Conservation (phyloP, 1,284 basidiomycete species). For the Ganoderma lucidum region DNA sequence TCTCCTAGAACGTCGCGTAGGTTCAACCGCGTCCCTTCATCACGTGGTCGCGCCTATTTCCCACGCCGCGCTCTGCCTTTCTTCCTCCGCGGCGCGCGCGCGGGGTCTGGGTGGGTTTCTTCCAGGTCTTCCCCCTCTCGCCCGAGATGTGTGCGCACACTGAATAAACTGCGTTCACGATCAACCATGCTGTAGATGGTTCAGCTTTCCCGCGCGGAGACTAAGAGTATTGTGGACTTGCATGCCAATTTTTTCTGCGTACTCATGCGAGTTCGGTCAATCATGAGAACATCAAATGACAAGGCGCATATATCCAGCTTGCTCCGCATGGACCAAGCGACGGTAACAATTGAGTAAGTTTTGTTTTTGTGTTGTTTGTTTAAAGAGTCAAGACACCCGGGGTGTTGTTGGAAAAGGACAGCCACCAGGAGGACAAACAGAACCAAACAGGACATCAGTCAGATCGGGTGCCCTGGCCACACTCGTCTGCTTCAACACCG, state of each 20-base stretch:
- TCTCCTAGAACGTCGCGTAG: background rate
- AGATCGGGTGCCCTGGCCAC: conserved; percentile 34
- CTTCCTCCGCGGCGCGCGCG: background rate
- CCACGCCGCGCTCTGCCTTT: background rate
- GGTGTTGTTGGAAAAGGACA: conserved; percentile 16
- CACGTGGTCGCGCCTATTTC: conserved; percentile 3
- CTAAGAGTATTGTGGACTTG: background rate
- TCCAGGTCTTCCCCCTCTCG: too few relatives aligned
- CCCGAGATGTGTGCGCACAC: too few relatives aligned
- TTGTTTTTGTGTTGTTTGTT: background rate
- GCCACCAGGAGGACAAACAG: conserved; percentile 41
- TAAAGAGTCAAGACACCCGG: too few relatives aligned
- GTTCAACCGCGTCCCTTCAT: background rate
- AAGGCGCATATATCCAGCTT: background rate
- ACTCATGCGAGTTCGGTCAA: too few relatives aligned
- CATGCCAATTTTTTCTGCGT: background rate
- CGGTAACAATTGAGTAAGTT: background rate
- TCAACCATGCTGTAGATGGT: too few relatives aligned
- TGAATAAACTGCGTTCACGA: too few relatives aligned
- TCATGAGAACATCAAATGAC: background rate
- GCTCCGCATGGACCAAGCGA: background rate
- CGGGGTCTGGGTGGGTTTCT: too few relatives aligned
- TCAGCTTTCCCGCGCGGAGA: too few relatives aligned
- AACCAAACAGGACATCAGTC: conserved; percentile 43
- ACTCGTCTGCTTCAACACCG: conserved; percentile 36